phyloP scores from a whole-genome alignment of 345 rosid species.

The Bruguiera gymnorhiza region DNA sequence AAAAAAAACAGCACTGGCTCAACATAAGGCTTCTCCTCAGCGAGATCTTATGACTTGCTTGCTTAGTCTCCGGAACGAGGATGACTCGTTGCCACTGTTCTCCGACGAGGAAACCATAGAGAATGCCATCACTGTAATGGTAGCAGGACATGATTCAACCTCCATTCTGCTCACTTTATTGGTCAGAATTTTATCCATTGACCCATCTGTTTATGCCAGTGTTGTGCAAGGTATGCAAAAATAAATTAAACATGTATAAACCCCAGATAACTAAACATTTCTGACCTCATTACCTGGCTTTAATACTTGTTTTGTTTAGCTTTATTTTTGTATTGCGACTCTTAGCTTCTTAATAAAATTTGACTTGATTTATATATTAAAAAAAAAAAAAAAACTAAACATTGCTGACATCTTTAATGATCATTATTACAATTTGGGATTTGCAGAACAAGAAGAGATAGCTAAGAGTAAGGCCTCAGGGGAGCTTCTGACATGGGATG shows the following conservation, averaged over 20 bases:
- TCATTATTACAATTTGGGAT: neutral
- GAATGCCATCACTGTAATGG: slow-evolving; percentile 4
- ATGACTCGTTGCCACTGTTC: neutral
- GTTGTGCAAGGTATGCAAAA: slow-evolving; percentile 15
- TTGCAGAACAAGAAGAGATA: slow-evolving; percentile 23
- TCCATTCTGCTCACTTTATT: slow-evolving; percentile 25
- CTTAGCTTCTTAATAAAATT: no score
- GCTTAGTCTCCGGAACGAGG: slow-evolving; percentile 3
- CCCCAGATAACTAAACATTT: neutral
- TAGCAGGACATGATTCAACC: slow-evolving; percentile 30
- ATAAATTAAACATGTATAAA: neutral
- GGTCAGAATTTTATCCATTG: slow-evolving; percentile 14
- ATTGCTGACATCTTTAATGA: neutral
- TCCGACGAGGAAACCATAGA: slow-evolving; percentile 22
- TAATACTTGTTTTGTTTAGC: no score
- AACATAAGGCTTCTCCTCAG: slow-evolving; percentile 3
- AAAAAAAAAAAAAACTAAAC: no score
- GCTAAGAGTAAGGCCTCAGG: slow-evolving; percentile 13
- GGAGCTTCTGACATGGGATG: slow-evolving; percentile 37
- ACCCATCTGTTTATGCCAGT: slow-evolving; percentile 10
- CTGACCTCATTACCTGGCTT: no score
- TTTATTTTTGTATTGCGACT: no score
- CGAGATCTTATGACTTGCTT: slow-evolving; percentile 25
- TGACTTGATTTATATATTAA: no score
- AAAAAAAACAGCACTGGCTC: slow-evolving; percentile 10